Evolutionary conservation across 73 alveolate genomes (phyloP).

Genomic region (Tetrahymena thermophila): DNA sequence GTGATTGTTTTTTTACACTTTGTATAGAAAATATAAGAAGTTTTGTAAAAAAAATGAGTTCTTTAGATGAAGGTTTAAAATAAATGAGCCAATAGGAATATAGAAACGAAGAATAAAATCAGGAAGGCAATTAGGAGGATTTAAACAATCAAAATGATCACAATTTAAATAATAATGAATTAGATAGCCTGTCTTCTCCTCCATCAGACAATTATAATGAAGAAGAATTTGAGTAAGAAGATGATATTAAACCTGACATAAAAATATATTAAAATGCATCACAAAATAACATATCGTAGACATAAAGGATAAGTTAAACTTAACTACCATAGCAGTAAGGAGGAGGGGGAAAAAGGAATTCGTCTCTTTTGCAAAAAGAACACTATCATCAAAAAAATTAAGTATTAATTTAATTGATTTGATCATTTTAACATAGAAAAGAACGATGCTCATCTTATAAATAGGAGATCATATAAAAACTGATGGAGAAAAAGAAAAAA

Average conservation of each 20-base stretch:
- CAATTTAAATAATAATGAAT: neutral
- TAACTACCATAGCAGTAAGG: neutral
- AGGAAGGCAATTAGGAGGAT: neutral
- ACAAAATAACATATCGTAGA: neutral
- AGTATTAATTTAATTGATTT: neutral
- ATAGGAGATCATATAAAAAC: slow-evolving; percentile 23
- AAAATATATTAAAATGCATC: neutral
- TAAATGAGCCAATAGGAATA: neutral
- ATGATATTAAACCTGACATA: neutral
- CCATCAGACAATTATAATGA: neutral
- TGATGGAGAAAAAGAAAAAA: slow-evolving; percentile 18
- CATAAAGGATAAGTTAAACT: neutral
- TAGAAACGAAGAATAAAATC: neutral
- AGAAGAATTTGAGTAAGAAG: neutral
- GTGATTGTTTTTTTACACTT: neutral
- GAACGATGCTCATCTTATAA: neutral
- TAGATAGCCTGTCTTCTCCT: neutral
- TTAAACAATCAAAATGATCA: neutral
- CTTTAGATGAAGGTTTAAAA: neutral
- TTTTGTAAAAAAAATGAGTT: neutral
- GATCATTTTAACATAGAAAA: neutral
- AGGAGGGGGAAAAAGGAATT: neutral
- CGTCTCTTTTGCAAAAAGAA: neutral
- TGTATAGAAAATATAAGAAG: neutral
- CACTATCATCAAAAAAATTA: neutral